Evolutionary conservation across 1,284 basidiomycete genomes (phyloP).

Genomic region (Ustilago crameri): DNA sequence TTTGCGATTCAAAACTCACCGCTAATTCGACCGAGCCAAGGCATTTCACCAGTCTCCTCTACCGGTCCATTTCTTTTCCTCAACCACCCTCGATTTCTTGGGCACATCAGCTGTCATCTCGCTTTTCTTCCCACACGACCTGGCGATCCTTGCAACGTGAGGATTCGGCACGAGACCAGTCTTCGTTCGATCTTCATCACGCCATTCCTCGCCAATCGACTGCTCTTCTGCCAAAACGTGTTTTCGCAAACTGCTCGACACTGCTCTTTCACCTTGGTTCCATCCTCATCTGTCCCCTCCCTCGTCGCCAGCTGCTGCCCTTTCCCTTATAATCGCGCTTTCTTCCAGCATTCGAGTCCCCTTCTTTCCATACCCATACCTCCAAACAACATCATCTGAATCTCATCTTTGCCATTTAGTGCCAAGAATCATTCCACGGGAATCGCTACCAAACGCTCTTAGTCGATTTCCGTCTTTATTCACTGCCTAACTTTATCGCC

Average conservation of each 20-base stretch:
- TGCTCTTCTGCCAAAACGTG: slow-evolving; percentile 4
- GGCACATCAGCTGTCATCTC: slow-evolving; percentile 7
- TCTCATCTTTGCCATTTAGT: slow-evolving; percentile 14
- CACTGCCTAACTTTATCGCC: slow-evolving; percentile 22
- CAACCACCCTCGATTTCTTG: slow-evolving; percentile 16
- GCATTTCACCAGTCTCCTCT: not conserved
- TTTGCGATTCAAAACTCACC: slow-evolving; percentile 4
- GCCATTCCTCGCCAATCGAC: slow-evolving; percentile 1
- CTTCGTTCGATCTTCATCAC: not conserved
- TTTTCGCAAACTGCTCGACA: not conserved
- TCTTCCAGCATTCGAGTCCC: not conserved
- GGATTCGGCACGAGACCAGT: not conserved
- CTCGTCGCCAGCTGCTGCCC: slow-evolving; percentile 20
- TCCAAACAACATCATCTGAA: slow-evolving; percentile 18
- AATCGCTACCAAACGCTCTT: slow-evolving; percentile 9
- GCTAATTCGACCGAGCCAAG: slow-evolving; percentile 24
- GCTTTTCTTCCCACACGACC: not conserved
- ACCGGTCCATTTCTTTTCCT: not conserved
- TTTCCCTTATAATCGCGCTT: slow-evolving; percentile 17
- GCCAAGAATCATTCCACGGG: slow-evolving; percentile 17
- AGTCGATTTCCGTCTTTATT: slow-evolving; percentile 23
- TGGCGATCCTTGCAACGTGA: not conserved
- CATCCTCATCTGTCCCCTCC: not conserved
- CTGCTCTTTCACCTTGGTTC: slow-evolving; percentile 3
- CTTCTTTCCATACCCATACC: slow-evolving; percentile 3